These are phyloP conservation scores for Cyclostephanos invisitatus DNA, from an alignment of 108 stramenopile species.

Conservation along the genomic window DNA sequence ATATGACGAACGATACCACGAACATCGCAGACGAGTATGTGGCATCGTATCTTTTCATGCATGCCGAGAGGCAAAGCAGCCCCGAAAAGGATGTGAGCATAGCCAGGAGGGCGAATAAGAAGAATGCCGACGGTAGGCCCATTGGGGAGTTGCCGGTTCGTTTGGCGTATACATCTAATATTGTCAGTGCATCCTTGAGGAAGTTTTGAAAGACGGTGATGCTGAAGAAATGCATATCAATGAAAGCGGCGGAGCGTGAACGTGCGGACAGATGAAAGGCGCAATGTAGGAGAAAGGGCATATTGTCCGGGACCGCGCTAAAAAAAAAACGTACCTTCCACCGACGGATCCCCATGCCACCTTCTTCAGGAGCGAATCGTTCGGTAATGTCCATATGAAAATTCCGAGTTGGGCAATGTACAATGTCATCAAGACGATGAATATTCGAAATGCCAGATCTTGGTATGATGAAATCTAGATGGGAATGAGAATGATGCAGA, in stretches of 20 bases:
- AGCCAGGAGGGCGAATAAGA: conserved; percentile 47
- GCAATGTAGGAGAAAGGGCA: too few relatives aligned
- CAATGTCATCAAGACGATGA: conserved; percentile 50
- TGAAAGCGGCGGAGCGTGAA: not conserved
- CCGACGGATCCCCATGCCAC: conserved; percentile 51
- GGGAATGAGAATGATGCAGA: conserved; percentile 8
- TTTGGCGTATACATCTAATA: conserved; percentile 45
- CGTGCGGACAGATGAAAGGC: not conserved
- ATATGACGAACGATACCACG: conserved; percentile 79
- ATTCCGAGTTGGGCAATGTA: conserved; percentile 48
- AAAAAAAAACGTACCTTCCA: conserved; percentile 31
- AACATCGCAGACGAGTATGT: conserved; percentile 81
- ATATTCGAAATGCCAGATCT: conserved; percentile 55
- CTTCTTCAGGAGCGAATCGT: conserved; percentile 29
- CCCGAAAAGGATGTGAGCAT: conserved; percentile 63
- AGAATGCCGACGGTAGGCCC: conserved; percentile 26
- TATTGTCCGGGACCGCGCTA: too few relatives aligned
- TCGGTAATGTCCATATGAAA: conserved; percentile 23
- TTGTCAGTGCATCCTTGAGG: conserved; percentile 74
- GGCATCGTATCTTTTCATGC: conserved; percentile 87
- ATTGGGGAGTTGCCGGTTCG: not conserved
- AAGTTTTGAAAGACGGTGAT: conserved; percentile 84
- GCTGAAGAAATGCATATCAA: not conserved
- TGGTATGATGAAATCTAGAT: conserved; percentile 55
- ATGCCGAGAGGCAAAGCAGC: conserved; percentile 63